Conservation (phyloP, 148 eudicot species). For the Salicornia ramosissima region DNA sequence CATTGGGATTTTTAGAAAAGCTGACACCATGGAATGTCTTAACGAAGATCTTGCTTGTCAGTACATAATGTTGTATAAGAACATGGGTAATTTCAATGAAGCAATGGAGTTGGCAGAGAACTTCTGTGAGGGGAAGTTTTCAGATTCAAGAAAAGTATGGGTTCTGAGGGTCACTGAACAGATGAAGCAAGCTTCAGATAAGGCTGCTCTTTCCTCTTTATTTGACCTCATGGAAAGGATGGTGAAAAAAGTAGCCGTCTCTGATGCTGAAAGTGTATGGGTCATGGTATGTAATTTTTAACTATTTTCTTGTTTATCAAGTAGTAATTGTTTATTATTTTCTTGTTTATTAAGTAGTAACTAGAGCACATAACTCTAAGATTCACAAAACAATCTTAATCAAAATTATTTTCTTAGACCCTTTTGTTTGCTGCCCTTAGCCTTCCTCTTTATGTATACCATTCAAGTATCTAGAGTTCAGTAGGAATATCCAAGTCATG, state of each 20-base stretch:
- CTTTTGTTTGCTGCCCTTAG: too few relatives aligned
- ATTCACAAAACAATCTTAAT: too few relatives aligned
- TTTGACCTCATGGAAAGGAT: constrained; percentile 41
- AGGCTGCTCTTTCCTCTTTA: constrained; percentile 36
- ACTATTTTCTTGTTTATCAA: too few relatives aligned
- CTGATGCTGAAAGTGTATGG: constrained; percentile 66
- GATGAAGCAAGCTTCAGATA: constrained; percentile 38
- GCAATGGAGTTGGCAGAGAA: constrained; percentile 59
- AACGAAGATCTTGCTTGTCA: constrained; percentile 69
- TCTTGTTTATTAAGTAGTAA: too few relatives aligned
- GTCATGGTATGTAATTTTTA: constrained; percentile 50
- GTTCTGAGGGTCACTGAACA: constrained; percentile 59
- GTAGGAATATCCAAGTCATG: too few relatives aligned
- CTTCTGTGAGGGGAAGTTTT: constrained; percentile 50
- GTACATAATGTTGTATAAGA: constrained; percentile 44
- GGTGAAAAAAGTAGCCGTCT: constrained; percentile 39
- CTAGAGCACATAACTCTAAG: too few relatives aligned
- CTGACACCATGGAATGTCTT: constrained; percentile 57
- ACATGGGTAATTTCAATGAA: constrained; percentile 46
- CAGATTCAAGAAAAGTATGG: constrained; percentile 55
- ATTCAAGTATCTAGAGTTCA: too few relatives aligned
- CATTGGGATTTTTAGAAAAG: constrained; percentile 47
- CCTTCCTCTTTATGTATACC: too few relatives aligned
- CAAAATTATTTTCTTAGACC: too few relatives aligned
- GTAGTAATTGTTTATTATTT: too few relatives aligned